Evolutionary conservation across 805 yeast genomes (phyloP).

Genomic region (Candida nitratophila): DNA sequence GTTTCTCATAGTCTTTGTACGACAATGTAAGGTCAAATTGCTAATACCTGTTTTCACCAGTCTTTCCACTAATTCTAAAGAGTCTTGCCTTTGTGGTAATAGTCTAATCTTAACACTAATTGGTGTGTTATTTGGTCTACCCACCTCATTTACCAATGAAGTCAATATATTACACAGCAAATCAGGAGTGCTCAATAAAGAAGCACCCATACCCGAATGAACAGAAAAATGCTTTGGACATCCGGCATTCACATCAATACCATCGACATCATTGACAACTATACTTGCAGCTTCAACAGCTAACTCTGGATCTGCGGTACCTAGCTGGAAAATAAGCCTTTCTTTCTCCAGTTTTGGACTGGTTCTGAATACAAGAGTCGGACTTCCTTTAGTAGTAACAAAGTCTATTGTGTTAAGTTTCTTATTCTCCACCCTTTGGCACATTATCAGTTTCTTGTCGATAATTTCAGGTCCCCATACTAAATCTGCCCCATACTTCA

Average conservation of each 20-base stretch:
- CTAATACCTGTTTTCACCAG: slow-evolving; percentile 73
- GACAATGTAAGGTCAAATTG: slow-evolving; percentile 85
- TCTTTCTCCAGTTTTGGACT: slow-evolving; percentile 53
- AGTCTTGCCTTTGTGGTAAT: slow-evolving; percentile 53
- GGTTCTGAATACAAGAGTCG: slow-evolving; percentile 65
- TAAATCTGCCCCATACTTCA: slow-evolving; percentile 83
- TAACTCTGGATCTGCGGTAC: slow-evolving; percentile 73
- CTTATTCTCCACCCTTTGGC: slow-evolving; percentile 56
- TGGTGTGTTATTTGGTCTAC: slow-evolving; percentile 67
- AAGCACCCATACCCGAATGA: slow-evolving; percentile 98
- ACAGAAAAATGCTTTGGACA: slow-evolving; percentile 95
- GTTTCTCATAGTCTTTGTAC: slow-evolving; percentile 84
- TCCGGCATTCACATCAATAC: slow-evolving; percentile 91
- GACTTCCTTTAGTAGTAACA: slow-evolving; percentile 32
- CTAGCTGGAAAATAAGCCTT: slow-evolving; percentile 80
- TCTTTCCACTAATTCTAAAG: slow-evolving; percentile 50
- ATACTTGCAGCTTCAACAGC: slow-evolving; percentile 85
- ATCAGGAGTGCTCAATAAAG: slow-evolving; percentile 77
- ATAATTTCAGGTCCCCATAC: slow-evolving; percentile 97
- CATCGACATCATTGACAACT: slow-evolving; percentile 82
- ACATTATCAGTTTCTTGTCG: slow-evolving; percentile 73
- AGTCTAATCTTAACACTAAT: slow-evolving; percentile 88
- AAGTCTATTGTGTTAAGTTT: slow-evolving; percentile 56
- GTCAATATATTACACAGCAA: slow-evolving; percentile 60
- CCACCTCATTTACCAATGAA: slow-evolving; percentile 71